Base-by-base conservation (phyloP, 495 filamentous ascomycete species). In the Penicillium crystallinum region DNA sequence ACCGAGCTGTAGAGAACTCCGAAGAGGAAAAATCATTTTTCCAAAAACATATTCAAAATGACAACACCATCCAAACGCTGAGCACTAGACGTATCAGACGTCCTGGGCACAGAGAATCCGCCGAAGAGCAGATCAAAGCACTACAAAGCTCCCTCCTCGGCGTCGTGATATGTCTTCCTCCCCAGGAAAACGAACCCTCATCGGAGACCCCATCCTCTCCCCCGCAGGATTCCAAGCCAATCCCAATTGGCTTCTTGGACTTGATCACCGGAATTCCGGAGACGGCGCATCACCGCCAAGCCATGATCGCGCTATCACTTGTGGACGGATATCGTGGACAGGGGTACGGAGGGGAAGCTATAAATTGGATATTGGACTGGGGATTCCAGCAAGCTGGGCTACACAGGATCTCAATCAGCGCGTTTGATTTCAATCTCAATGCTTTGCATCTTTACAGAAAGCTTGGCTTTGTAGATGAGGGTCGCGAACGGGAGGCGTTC, bases 321-420 rank as follows among this genome's bases (percentile, higher is more conserved):
- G 52, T 56, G 14, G 52, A 55, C 8, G 49, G 39, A 10, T 66
- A 71, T 36, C 74, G 75, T 10, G 69, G 77, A 0, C 56, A 72
- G 36, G 80, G 79, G n/a, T 83, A 81, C 43, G 80, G 78, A 1
- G 57, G 55, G 12, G 80, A 83, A 58, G 78, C 76, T 0, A 76
- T 80, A 17, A 62, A 65, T 40, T 81, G 79, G 79, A 64, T 48
- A 9, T 36, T 81, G 46, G 67, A 76, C 29, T 81, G 73, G 66
- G 75, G 63, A 2, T 81, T 81, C 52, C 46, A 58, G 39, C 57
- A 64, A 27, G 70, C 66, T 0, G 76, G 74, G 2, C 25, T 80
- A 65, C 78, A 81, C 59, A 58, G 74, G 27, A 62, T 60, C 7
- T 12, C n/a, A 4, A 14, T 61, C 7, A 42, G 51, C 17, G 61